phyloP scores from a whole-genome alignment of 1,284 basidiomycete species.

The Cryptococcus floricola region DNA sequence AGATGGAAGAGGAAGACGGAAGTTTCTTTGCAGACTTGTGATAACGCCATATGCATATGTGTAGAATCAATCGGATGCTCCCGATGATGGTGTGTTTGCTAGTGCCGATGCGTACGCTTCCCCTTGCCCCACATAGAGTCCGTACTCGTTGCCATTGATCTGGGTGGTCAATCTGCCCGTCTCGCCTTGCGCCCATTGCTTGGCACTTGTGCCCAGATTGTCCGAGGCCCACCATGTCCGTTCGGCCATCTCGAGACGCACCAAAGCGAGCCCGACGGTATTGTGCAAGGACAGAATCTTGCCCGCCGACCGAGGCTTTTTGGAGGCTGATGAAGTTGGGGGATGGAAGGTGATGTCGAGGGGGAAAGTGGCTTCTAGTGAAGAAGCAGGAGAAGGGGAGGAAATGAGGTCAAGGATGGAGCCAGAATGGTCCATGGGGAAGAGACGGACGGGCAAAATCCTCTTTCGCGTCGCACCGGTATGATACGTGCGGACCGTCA shows the following conservation, averaged over 20 bases:
- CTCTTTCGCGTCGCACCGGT: slow-evolving; percentile 90
- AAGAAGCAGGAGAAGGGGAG: background rate
- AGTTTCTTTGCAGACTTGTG: slow-evolving; percentile 27
- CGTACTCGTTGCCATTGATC: slow-evolving; percentile 26
- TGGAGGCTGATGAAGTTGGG: slow-evolving; percentile 23
- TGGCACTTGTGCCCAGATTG: slow-evolving; percentile 1
- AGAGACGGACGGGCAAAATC: slow-evolving; percentile 66
- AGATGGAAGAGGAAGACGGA: slow-evolving; percentile 8
- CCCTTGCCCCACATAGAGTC: slow-evolving; percentile 36
- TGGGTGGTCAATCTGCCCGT: slow-evolving; percentile 23
- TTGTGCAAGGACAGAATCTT: slow-evolving; percentile 36
- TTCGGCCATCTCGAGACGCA: slow-evolving; percentile 46
- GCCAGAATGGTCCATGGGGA: slow-evolving; percentile 17
- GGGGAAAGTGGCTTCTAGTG: background rate
- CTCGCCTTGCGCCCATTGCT: slow-evolving; percentile 17
- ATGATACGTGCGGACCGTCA: slow-evolving; percentile 94
- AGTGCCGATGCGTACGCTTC: slow-evolving; percentile 35
- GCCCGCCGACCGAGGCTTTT: slow-evolving; percentile 42
- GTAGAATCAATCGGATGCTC: no score
- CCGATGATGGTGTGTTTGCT: slow-evolving; percentile 2
- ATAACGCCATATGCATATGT: background rate
- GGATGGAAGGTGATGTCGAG: slow-evolving; percentile 40
- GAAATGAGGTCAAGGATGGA: slow-evolving; percentile 1
- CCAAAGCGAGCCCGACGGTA: slow-evolving; percentile 40
- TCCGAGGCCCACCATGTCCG: slow-evolving; percentile 30